Percentiles rank a stretch among this genome's conserved stretches.
phyloP scores from a whole-genome alignment of 2,329 filamentous ascomycete species.

The Sporothrix pallida region DNA sequence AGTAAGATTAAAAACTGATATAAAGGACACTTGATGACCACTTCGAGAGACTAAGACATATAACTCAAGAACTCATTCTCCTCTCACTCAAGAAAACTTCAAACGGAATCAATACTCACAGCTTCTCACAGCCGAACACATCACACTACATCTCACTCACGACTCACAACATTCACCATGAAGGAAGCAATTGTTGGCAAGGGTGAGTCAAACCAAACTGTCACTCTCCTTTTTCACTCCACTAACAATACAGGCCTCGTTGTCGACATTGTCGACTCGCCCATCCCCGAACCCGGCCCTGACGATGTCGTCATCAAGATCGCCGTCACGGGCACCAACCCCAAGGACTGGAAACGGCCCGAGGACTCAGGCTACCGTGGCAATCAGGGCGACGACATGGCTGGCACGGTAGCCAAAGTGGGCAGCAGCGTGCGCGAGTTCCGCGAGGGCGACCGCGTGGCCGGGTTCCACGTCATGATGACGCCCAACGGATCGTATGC shows the following conservation, averaged over 20 bases:
- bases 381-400: slow-evolving; percentile 62
- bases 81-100: background rate
- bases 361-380: background rate
- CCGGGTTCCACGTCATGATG: slow-evolving; percentile 56
- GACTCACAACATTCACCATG: slow-evolving; percentile 16
- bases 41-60: background rate
- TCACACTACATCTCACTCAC: background rate
- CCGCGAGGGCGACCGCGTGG: slow-evolving; percentile 61
- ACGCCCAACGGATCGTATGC: slow-evolving; percentile 47
- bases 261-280: slow-evolving; percentile 50
- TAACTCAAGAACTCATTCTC: background rate
- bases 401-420: slow-evolving; percentile 60
- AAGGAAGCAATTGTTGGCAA: slow-evolving; percentile 36
- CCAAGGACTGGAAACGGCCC: slow-evolving; percentile 55
- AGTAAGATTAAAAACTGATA: background rate
- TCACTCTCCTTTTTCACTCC: too few species aligned
- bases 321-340: slow-evolving; percentile 51
- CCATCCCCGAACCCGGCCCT: slow-evolving; percentile 47
- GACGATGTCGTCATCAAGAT: slow-evolving; percentile 39
- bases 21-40: background rate
- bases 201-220: slow-evolving; percentile 6
- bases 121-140: background rate
- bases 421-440: slow-evolving; percentile 63
- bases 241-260: slow-evolving; percentile 39
- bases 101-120: background rate